These are phyloP conservation scores for Clausena lansium DNA, from an alignment of 345 rosid species.

Conservation along the genomic window DNA sequence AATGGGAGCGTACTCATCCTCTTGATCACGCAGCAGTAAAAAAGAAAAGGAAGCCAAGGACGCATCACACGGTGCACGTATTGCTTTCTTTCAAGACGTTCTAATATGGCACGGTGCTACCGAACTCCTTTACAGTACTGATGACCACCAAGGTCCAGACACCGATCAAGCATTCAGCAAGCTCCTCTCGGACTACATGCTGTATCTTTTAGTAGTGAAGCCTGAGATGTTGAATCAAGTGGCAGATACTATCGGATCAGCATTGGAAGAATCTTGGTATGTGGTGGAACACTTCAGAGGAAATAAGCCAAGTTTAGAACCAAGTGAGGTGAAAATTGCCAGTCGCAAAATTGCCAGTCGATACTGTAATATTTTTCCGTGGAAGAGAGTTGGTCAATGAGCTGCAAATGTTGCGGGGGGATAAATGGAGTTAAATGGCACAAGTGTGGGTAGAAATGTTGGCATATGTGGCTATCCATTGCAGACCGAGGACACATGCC, in stretches of 20 bases:
- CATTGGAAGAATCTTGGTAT: conserved; percentile 44
- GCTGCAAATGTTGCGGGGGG: not conserved
- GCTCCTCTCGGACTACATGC: conserved; percentile 57
- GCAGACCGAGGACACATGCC: conserved; percentile 55
- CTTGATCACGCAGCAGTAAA: conserved; percentile 17
- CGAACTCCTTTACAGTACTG: conserved; percentile 32
- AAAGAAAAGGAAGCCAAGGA: too few relatives aligned
- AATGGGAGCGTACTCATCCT: conserved; percentile 15
- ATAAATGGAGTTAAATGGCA: conserved; percentile 54
- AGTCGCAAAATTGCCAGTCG: conserved; percentile 26
- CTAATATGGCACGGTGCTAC: conserved; percentile 63
- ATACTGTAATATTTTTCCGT: conserved; percentile 9
- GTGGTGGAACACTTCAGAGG: conserved; percentile 39
- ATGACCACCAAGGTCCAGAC: not conserved
- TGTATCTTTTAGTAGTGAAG: conserved; percentile 50
- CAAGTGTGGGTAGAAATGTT: conserved; percentile 62
- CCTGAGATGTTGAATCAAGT: conserved; percentile 52
- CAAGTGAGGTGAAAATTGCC: conserved; percentile 6
- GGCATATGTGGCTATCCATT: conserved; percentile 57
- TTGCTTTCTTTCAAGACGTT: conserved; percentile 24
- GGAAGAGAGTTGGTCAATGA: conserved; percentile 48
- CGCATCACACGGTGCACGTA: too few relatives aligned
- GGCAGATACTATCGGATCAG: conserved; percentile 48
- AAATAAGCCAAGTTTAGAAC: not conserved
- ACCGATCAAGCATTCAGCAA: conserved; percentile 33